Percentiles rank a stretch among this genome's conserved stretches.
Evolutionary conservation across 2,329 filamentous ascomycete genomes (phyloP).

Genomic region (Xylaria sp.): DNA sequence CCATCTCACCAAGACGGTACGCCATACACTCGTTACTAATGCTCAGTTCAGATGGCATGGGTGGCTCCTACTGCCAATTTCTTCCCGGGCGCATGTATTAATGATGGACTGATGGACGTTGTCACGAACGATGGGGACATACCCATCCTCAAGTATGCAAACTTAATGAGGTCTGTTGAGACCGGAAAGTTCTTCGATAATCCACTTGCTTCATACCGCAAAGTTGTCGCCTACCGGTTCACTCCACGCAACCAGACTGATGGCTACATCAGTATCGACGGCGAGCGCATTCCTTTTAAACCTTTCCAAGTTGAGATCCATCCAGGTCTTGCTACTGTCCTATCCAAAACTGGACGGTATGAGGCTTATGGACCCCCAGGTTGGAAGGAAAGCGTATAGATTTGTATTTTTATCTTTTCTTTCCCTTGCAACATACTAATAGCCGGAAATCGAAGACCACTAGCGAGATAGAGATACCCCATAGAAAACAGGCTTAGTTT

Average conservation of each 20-base stretch:
- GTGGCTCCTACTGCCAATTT: conserved; percentile 90
- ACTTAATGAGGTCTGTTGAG: conserved; percentile 77
- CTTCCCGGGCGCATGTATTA: conserved; percentile 83
- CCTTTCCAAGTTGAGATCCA: conserved; percentile 94
- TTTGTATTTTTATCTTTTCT: conserved; percentile 13
- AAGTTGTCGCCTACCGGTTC: conserved; percentile 87
- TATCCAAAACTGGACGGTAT: conserved; percentile 80
- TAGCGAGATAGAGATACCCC: conserved; percentile 36
- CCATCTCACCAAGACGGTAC: background rate
- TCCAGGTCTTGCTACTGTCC: conserved; percentile 80
- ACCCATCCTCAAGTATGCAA: conserved; percentile 70
- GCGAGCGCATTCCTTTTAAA: conserved; percentile 85
- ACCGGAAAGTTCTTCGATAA: conserved; percentile 82
- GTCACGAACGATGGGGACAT: conserved; percentile 83
- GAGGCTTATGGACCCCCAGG: conserved; percentile 68
- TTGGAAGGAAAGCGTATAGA: conserved; percentile 55
- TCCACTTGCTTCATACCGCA: conserved; percentile 80
- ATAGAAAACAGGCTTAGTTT: conserved; percentile 22
- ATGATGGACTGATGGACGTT: conserved; percentile 87
- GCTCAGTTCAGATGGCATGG: conserved; percentile 75
- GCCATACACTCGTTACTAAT: conserved; percentile 32
- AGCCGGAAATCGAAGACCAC: conserved; percentile 1
- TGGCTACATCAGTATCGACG: conserved; percentile 94
- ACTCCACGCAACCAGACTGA: conserved; percentile 75
- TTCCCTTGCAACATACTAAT: conserved; percentile 19